These are phyloP conservation scores for Fusarium sp. DNA, from an alignment of 2,329 filamentous ascomycete genomes.

Conservation along the genomic window DNA sequence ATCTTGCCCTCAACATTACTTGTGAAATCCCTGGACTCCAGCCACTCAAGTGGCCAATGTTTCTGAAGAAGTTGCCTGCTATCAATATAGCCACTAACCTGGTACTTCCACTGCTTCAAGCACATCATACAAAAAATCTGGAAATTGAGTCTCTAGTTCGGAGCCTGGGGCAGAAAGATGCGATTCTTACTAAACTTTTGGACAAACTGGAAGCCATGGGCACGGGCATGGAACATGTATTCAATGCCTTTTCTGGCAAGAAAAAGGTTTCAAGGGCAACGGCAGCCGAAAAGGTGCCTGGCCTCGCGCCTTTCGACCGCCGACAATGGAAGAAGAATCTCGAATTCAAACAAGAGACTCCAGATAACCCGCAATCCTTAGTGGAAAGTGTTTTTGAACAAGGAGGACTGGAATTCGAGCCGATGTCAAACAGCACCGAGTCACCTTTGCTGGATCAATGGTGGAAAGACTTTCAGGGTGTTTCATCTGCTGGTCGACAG, in stretches of 20 bases:
- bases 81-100: conserved; percentile 60
- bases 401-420: conserved; percentile 47
- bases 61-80: conserved; percentile 60
- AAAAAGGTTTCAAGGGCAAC: conserved; percentile 57
- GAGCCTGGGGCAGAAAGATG: conserved; percentile 62
- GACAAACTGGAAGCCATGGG: conserved; percentile 66
- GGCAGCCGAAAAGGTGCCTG: conserved; percentile 62
- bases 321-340: conserved; percentile 53
- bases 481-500: conserved; percentile 39
- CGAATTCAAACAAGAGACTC: conserved; percentile 36
- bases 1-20: conserved; percentile 65
- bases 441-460: conserved; percentile 57
- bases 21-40: conserved; percentile 73
- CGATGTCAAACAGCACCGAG: conserved; percentile 47
- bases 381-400: conserved; percentile 56
- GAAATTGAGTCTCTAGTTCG: conserved; percentile 58
- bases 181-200: conserved; percentile 60
- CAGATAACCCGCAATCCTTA: conserved; percentile 52
- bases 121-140: conserved; percentile 53
- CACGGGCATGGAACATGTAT: conserved; percentile 64
- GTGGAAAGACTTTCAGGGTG: conserved; percentile 59
- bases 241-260: conserved; percentile 61
- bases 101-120: conserved; percentile 63
- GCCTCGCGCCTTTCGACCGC: conserved; percentile 61
- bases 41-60: conserved; percentile 73